Evolutionary conservation across 768 basidiomycete species (phyloP), one percentile per base, ranked within the genome.

Genomic region (Kwoniella bestiolae): DNA sequence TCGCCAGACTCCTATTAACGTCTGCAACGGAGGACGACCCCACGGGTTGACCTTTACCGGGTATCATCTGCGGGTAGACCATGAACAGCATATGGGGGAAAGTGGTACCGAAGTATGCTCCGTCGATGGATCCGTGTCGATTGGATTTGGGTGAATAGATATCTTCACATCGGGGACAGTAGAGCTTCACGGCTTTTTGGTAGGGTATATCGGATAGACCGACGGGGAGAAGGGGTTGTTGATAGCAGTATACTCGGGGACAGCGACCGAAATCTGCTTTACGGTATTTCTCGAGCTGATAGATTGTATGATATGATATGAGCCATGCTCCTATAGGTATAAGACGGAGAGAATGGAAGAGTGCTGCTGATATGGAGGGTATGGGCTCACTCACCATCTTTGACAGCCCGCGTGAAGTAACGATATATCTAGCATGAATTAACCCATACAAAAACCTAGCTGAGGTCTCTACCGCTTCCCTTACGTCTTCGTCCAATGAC

Each of bases 251-350:
- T 26, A 98, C 96, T 68, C 96, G 91, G 3, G 96, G 96, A 82
- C 96, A 99, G 51, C 96, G 91, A 28, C 96, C 95, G 74, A 99
- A 99, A 80, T 99, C 96, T 60, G 92, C 94, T 70, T 92, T 90
- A 82, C 94, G 96, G 85, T 95, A 97, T 83, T 99, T 99, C 72
- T 97, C 94, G 63, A 97, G 81, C 84, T 84, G 75, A 5, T n/a
- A n/a, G n/a, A n/a, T n/a, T n/a, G n/a, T n/a, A n/a, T n/a, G 41
- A 44, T 26, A 23, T 2, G 18, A 25, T 46, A 12, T 41, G 9
- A 51, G 8, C 8, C 46, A 46, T 9, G 60, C 57, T 18, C 14
- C 23, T 29, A 31, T 38, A 46, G n/a, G 49, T 29, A 56, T 18
- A 35, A 5, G 2, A 41, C 32, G 2, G 25, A 16, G 7, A 8